Base-by-base conservation (phyloP, 176 grass and related monocot species). In the Pharus latifolius region DNA sequence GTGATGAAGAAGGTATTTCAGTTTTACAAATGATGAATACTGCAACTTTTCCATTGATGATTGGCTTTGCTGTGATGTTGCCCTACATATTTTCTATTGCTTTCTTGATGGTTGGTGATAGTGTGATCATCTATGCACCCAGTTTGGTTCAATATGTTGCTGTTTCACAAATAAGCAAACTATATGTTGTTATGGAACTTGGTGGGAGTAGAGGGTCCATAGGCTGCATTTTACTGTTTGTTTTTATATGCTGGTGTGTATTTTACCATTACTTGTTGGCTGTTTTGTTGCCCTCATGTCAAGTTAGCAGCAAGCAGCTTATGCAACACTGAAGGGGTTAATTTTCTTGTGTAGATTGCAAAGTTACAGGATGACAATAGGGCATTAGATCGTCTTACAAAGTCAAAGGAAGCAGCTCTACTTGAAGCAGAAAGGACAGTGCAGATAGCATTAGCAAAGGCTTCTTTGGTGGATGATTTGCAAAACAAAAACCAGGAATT, bases 401-500 rank as follows among this genome's bases (percentile, higher is more conserved):
- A 96, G 69, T 84, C 78, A 61, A 96, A 88, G 66, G 92, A 96
- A 78, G 88, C 79, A 38, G 88, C 82, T 76, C 76, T 99, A 43
- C 75, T 99, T 27, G 90, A 99, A 82, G 95, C 90, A 56, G 90
- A 99, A 74, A 90, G 87, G 62, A 94, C 90, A 10, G 88, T 99
- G 37, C 87, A 91, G 76, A 64, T 94, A 78, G 90, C 90, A 55
- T 74, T 99, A 71, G 84, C 78, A 47, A 99, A 94, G 75, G 95
- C 90, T 63, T 85, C 95, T 70, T 75, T 99, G 74, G 95, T 99
- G 13, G 95, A 94, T 75, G 90, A 99, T 78, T 50, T 99, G 59
- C 90, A 99, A 70, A 94, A 99, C 60, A 99, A 91, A 69, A 99
- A 94, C 62, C 95, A 91, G 47, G 95, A 94, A 38, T 63, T 99